Percentiles rank a stretch among this genome's conserved stretches.
phyloP scores from a whole-genome alignment of 805 yeast genomes.

The Teunomyces aglyptinius region DNA sequence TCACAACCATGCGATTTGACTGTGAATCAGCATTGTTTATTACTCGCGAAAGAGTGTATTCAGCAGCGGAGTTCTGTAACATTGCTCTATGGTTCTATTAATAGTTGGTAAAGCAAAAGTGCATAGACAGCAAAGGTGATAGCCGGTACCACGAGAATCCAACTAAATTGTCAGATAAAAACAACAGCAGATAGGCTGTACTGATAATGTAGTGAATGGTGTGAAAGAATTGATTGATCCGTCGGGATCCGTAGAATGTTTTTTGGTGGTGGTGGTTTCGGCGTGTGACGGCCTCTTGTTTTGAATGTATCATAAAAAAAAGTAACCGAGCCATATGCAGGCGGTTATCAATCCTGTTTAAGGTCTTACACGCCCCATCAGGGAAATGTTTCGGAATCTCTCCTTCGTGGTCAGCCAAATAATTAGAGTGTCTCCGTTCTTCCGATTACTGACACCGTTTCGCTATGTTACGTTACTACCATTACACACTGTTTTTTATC shows the following conservation, averaged over 20 bases:
- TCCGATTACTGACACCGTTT: neutral
- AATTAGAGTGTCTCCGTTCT: neutral
- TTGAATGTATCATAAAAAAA: slow-evolving; percentile 3
- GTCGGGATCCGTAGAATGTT: neutral
- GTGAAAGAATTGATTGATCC: slow-evolving; percentile 1
- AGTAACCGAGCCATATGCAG: neutral
- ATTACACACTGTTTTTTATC: too few relatives aligned
- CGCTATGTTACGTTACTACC: too few relatives aligned
- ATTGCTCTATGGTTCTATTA: slow-evolving; percentile 2
- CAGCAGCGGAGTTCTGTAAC: slow-evolving; percentile 16
- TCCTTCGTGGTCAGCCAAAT: neutral
- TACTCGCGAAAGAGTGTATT: slow-evolving; percentile 45
- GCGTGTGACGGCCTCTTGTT: slow-evolving; percentile 2
- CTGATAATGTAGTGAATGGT: neutral
- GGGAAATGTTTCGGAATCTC: neutral
- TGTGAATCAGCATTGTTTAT: slow-evolving; percentile 55
- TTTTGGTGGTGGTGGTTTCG: neutral
- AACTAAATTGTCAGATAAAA: neutral
- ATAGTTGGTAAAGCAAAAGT: neutral
- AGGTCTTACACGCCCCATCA: neutral
- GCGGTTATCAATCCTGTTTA: neutral
- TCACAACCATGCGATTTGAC: slow-evolving; percentile 61
- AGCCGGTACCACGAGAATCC: slow-evolving; percentile 2
- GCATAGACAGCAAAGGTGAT: neutral
- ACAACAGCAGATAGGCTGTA: neutral